Base-by-base conservation (phyloP, 805 yeast species). In the Candida verbasci region DNA sequence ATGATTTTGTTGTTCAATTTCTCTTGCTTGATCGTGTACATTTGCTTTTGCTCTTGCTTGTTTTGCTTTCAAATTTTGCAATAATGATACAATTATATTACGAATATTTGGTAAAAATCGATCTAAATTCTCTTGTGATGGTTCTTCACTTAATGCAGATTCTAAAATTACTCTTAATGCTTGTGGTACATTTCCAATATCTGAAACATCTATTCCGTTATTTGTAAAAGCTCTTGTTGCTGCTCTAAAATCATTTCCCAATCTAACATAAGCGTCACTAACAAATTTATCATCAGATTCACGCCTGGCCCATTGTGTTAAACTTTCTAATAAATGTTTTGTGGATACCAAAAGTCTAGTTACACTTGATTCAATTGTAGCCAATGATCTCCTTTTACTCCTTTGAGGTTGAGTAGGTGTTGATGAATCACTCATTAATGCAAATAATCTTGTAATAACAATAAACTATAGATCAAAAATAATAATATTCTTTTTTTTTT, bases 191-290 rank as follows among this genome's bases (percentile, higher is more conserved):
- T 91, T 96, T 1, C 95, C 93, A 18, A 93, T 64, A 53, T 87
- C 96, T 9, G 80, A 66, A 11, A 83, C 82, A 46, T 84, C 89
- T 4, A 93, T 78, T 0, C 95, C 95, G 3, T 86, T 82, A 38
- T 71, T 72, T 4, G 79, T 64, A 55, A 91, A 89, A 3, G 94
- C 85, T 41, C 86, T 73, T 16, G 89, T 79, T 1, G 94, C 86
- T 3, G 85, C 77, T 47, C 91, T 80, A 68, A 88, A 93, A 58
- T 91, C 97, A 52, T 89, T 93, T 0, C 98, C 98, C 20, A 93
- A 72, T 45, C 78, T 82, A 11, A 93, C 98, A 56, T 87, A 93
- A 3, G 88, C 84, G 49, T 88, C 86, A 2, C 96, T 86, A 2
- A 93, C 97, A 44, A 77, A 86, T 38, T 76, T 76, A 31, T 89